Evolutionary conservation across 202 grass and related monocot species (phyloP), one percentile per base, ranked within the genome.

Genomic region (Alloteropsis angusta): DNA sequence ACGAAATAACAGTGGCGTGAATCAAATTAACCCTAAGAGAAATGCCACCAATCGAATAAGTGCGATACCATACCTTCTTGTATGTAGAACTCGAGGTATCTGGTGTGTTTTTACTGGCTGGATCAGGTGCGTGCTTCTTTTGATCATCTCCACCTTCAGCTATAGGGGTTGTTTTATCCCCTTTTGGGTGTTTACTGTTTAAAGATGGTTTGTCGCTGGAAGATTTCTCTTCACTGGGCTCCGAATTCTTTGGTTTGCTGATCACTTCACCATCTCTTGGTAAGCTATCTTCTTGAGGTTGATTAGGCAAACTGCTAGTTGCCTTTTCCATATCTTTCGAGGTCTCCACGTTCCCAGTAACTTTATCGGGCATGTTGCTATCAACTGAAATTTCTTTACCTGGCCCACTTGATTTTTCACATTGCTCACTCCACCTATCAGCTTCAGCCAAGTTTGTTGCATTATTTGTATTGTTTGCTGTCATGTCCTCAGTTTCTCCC

Each of bases 61-160:
- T 18, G 42, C n/a, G 55, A n/a, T 93, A 98, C 95, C 95, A n/a
- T 93, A 98, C 95, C 95, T 98, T 98, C 85, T 98, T 94, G 74
- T 85, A 85, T 81, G 94, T 75, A 61, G 89, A 85, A 70, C 60
- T 45, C 18, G 85, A 88, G 65, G 83, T 52, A 81, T 89, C 82
- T 43, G 81, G 26, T 23, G n/a, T 68, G 39, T 60, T 85, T 50
- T 66, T 72, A 72, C 44, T 84, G 7, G 26, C 74, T 57, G 72
- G 72, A 44, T 82, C 83, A 19, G 65, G 55, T 19, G 18, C 23
- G 85, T 71, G 49, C 71, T 86, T 82, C 65, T 88, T 88, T 1
- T 39, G 74, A 72, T 34, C 77, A 75, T 80, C 79, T 75, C 82
- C 83, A 58, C 81, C 58, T 18, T 74, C 37, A 3, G 56, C 39